Conservation (phyloP, 2,329 filamentous ascomycete species). For the Chaetomium sp. region DNA sequence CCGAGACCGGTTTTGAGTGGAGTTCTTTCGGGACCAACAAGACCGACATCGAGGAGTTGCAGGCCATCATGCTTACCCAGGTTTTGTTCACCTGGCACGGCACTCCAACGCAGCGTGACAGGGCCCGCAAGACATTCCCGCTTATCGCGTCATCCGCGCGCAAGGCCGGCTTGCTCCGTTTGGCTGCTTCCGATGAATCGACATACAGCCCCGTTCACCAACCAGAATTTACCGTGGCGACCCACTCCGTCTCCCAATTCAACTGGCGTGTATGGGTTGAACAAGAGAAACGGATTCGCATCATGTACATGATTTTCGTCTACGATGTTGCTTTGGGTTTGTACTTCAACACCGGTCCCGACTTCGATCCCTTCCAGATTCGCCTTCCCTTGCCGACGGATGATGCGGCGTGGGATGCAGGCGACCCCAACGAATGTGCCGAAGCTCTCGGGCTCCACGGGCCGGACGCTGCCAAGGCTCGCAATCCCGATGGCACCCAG, state of each 20-base stretch:
- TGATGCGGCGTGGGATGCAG: conserved; percentile 68
- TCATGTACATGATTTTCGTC: conserved; percentile 60
- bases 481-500: conserved; percentile 57
- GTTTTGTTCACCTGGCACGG: conserved; percentile 65
- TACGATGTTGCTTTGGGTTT: conserved; percentile 59
- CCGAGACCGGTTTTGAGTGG: conserved; percentile 34
- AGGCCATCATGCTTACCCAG: conserved; percentile 58
- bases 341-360: conserved; percentile 62
- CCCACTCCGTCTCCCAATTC: conserved; percentile 47
- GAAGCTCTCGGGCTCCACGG: conserved; percentile 60
- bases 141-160: conserved; percentile 51
- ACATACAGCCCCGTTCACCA: conserved; percentile 57
- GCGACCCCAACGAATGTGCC: conserved; percentile 51
- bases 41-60: conserved; percentile 57
- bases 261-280: conserved; percentile 63
- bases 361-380: conserved; percentile 59
- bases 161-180: conserved; percentile 48
- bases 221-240: conserved; percentile 40
- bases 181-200: conserved; percentile 39
- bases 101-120: conserved; percentile 56
- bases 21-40: conserved; percentile 30
- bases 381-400: conserved; percentile 63
- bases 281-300: conserved; percentile 61
- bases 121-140: conserved; percentile 53
- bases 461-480: conserved; percentile 43